These are phyloP conservation scores for Zelonia costaricensis DNA, from an alignment of 208 protist genomes.

Conservation along the genomic window DNA sequence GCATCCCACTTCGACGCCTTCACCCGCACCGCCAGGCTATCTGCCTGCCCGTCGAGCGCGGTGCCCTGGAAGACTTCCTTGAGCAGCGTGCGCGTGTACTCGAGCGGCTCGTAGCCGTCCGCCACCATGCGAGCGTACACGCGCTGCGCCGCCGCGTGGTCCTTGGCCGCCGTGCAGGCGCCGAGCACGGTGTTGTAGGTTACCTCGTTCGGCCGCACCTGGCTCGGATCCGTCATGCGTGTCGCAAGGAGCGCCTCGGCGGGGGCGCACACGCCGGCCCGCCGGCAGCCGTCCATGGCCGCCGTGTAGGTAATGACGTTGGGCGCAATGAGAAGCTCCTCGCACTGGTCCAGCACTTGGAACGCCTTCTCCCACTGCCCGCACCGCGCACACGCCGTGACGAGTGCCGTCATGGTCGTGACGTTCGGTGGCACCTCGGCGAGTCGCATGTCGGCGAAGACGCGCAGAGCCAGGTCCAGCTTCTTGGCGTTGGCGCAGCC, in stretches of 20 bases:
- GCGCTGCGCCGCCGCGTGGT: slow-evolving; percentile 42
- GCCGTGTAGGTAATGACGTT: slow-evolving; percentile 91
- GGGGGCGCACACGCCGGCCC: slow-evolving; percentile 66
- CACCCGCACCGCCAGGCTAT: slow-evolving; percentile 62
- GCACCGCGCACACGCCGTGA: slow-evolving; percentile 53
- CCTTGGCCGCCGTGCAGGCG: slow-evolving; percentile 62
- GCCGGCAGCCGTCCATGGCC: slow-evolving; percentile 86
- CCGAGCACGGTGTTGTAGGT: slow-evolving; percentile 88
- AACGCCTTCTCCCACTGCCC: slow-evolving; percentile 77
- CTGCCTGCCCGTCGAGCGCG: slow-evolving; percentile 57
- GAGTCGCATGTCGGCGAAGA: slow-evolving; percentile 83
- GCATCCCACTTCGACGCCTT: slow-evolving; percentile 34
- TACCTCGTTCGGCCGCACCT: slow-evolving; percentile 81
- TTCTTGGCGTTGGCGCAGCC: slow-evolving; percentile 58
- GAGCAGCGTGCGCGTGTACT: slow-evolving; percentile 69
- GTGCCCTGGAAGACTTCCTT: slow-evolving; percentile 53
- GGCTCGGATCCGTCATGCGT: slow-evolving; percentile 48
- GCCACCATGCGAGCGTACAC: slow-evolving; percentile 84
- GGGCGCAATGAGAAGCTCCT: slow-evolving; percentile 77
- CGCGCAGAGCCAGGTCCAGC: slow-evolving; percentile 57
- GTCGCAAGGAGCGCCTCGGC: slow-evolving; percentile 55
- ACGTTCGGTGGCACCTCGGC: slow-evolving; percentile 78
- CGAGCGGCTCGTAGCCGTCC: slow-evolving; percentile 72
- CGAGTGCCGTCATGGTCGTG: slow-evolving; percentile 75
- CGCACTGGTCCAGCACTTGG: slow-evolving; percentile 71